Evolutionary conservation across 345 rosid genomes (phyloP).

Genomic region (Sonneratia caseolaris): DNA sequence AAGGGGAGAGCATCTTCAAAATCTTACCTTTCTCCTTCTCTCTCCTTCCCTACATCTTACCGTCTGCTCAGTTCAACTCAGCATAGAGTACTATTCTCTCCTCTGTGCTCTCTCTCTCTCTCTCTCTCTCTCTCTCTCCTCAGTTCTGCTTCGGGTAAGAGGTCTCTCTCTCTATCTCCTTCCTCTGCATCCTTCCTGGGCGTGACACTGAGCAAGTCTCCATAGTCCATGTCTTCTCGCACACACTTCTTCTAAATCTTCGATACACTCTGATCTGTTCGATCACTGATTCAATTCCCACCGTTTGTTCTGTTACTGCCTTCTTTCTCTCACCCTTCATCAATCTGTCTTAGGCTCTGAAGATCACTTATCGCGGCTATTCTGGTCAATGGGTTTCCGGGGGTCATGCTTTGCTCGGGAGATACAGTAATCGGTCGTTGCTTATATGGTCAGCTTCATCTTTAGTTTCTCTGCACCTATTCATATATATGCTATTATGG

Average conservation of each 20-base stretch:
- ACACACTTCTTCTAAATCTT: not conserved
- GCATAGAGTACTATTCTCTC: not conserved
- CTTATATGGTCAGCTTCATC: constrained; percentile 20
- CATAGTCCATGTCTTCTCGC: not conserved
- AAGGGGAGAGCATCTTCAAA: not conserved
- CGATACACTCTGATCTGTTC: constrained; percentile 2
- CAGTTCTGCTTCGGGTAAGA: not conserved
- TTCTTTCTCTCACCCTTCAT: too few relatives aligned
- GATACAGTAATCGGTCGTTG: constrained; percentile 14
- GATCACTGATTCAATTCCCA: not conserved
- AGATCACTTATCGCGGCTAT: constrained; percentile 3
- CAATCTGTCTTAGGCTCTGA: not conserved
- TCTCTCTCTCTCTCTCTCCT: not conserved
- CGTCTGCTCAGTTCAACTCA: not conserved
- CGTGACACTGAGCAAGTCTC: not conserved
- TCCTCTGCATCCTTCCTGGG: not conserved
- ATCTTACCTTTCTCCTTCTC: not conserved
- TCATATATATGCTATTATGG: not conserved
- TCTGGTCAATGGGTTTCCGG: constrained; percentile 15
- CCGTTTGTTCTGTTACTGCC: not conserved
- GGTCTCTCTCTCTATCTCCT: not conserved
- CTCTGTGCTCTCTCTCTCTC: not conserved
- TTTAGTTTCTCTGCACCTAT: not conserved
- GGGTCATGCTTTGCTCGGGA: constrained; percentile 10
- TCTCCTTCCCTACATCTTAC: not conserved